phyloP scores from a whole-genome alignment of 441 rosid genomes.

The Geranium incanum region DNA sequence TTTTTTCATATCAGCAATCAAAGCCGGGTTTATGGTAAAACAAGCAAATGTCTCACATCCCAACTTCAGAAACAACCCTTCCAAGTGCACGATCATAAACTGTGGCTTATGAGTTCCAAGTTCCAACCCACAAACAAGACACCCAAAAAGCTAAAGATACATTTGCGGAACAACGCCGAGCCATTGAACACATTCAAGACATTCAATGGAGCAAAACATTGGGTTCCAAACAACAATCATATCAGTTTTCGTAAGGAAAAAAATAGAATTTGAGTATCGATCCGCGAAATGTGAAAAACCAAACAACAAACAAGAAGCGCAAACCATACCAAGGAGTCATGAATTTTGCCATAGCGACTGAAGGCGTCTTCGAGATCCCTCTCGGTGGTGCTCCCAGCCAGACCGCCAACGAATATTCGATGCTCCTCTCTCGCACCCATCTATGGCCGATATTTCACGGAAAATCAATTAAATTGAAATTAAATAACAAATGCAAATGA shows the following conservation, averaged over 20 bases:
- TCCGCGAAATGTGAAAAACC: neutral
- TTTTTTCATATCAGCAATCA: no score
- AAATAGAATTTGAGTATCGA: neutral
- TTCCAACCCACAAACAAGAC: neutral
- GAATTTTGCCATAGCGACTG: constrained; percentile 15
- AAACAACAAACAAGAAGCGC: no score
- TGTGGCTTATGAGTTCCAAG: neutral
- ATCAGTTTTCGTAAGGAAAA: neutral
- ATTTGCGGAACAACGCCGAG: neutral
- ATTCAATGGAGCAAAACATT: neutral
- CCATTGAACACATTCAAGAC: no score
- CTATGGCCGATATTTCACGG: neutral
- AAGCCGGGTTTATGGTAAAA: no score
- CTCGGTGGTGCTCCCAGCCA: constrained; percentile 13
- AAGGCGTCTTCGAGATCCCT: constrained; percentile 18
- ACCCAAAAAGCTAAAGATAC: neutral
- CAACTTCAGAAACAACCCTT: neutral
- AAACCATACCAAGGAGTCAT: constrained; percentile 5
- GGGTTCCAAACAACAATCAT: neutral
- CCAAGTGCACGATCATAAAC: neutral
- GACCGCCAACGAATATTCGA: constrained; percentile 16
- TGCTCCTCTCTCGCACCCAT: constrained; percentile 16
- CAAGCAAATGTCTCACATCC: neutral
- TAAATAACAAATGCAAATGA: no score
- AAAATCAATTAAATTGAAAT: neutral